phyloP scores from a whole-genome alignment of 2,329 filamentous ascomycete species.

The Fusarium fracticaudum region DNA sequence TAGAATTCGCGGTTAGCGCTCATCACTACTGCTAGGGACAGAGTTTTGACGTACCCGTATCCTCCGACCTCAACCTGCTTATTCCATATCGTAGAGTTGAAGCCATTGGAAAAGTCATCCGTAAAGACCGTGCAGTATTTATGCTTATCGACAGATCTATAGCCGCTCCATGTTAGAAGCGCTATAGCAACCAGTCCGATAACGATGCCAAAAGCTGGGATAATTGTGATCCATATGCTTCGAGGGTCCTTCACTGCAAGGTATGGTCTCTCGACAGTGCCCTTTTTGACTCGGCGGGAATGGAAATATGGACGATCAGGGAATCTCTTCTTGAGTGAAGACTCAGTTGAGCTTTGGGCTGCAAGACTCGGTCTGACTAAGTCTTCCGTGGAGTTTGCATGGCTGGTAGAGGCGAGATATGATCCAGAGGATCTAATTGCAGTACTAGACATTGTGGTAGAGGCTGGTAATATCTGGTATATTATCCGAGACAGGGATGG shows the following conservation, averaged over 20 bases:
- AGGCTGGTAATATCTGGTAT: fast-evolving
- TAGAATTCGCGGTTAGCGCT: not conserved
- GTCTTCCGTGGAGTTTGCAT: not conserved
- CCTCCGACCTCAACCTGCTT: not conserved
- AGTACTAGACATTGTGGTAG: not conserved
- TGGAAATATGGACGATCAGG: not conserved
- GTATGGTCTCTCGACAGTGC: not conserved
- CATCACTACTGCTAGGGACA: too few relatives aligned
- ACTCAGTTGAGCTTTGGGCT: not conserved
- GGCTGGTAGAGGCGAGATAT: not conserved
- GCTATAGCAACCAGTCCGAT: not conserved
- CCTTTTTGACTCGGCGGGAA: not conserved
- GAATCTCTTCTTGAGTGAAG: not conserved
- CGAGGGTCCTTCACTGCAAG: not conserved
- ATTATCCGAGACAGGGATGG: too few relatives aligned
- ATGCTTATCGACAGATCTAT: not conserved
- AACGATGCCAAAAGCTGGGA: not conserved
- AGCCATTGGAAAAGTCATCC: not conserved
- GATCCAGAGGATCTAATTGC: not conserved
- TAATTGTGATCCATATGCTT: not conserved
- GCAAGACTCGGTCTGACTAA: not conserved
- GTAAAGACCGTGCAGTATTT: not conserved
- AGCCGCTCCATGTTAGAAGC: not conserved
- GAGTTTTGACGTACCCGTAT: not conserved
- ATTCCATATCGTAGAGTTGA: not conserved